Evolutionary conservation across 768 basidiomycete species (phyloP).

Genomic region (Auricularia sp.): DNA sequence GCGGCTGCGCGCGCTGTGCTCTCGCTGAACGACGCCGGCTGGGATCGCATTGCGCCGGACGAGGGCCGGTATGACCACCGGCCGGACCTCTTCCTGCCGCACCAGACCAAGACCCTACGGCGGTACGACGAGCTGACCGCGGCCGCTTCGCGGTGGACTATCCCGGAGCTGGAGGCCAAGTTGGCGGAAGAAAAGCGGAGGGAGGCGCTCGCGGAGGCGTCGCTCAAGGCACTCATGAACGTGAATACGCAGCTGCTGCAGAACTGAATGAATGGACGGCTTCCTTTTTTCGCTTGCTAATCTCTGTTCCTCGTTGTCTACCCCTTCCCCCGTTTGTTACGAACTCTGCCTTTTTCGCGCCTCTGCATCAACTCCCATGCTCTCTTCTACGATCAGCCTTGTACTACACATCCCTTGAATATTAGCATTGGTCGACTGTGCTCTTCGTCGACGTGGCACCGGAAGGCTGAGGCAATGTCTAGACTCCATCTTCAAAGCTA

Average conservation of each 20-base stretch:
- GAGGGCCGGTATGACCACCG: constrained; percentile 10
- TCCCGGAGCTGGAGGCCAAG: constrained; percentile 68
- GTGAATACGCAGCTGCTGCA: constrained; percentile 6
- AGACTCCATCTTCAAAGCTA: background rate
- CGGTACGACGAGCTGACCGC: constrained; percentile 61
- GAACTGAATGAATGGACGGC: constrained; percentile 34
- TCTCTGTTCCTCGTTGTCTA: background rate
- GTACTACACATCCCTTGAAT: no score
- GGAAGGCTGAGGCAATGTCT: background rate
- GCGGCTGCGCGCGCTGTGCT: constrained; percentile 77
- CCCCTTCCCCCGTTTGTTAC: background rate
- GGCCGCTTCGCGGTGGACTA: constrained; percentile 45
- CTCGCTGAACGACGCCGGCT: constrained; percentile 76
- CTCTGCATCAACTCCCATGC: no score
- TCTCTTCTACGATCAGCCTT: no score
- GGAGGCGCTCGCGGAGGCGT: constrained; percentile 60
- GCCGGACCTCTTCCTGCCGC: constrained; percentile 42
- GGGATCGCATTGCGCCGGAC: constrained; percentile 48
- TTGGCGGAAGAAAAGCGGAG: constrained; percentile 60
- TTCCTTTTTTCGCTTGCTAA: background rate
- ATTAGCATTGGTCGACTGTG: no score
- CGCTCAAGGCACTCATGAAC: constrained; percentile 67
- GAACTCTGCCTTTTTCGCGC: no score
- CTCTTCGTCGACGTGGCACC: no score
- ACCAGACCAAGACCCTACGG: constrained; percentile 54